Percentiles rank a stretch among this genome's conserved stretches.
These are phyloP conservation scores for Xylaria sp. DNA, from an alignment of 2,329 filamentous ascomycete species.

Conservation along the genomic window DNA sequence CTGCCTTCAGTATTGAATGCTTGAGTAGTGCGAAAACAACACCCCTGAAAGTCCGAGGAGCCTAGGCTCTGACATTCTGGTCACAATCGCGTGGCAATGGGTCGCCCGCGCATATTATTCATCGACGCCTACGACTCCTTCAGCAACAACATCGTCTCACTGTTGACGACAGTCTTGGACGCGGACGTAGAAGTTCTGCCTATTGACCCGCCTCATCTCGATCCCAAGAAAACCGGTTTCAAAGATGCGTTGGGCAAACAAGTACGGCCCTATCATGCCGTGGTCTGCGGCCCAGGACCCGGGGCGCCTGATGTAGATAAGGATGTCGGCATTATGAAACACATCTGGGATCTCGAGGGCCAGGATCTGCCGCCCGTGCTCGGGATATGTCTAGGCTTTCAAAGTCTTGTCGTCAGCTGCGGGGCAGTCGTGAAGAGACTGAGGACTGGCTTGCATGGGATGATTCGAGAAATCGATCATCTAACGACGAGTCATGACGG, in stretches of 20 bases:
- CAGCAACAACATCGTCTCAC: slow-evolving; percentile 90
- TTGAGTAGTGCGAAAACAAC: slow-evolving; percentile 2
- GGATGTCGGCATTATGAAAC: slow-evolving; percentile 86
- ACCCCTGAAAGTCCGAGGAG: background rate
- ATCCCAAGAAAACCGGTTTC: slow-evolving; percentile 56
- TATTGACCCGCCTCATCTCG: slow-evolving; percentile 71
- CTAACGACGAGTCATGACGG: slow-evolving; percentile 46
- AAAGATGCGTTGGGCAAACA: slow-evolving; percentile 60
- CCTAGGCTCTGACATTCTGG: background rate
- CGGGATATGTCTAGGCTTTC: slow-evolving; percentile 90
- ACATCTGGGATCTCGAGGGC: slow-evolving; percentile 76
- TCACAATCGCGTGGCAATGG: slow-evolving; percentile 44
- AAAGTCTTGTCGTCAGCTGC: slow-evolving; percentile 77
- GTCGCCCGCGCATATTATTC: slow-evolving; percentile 74
- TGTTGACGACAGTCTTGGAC: slow-evolving; percentile 76
- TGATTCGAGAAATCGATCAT: slow-evolving; percentile 76
- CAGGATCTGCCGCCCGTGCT: slow-evolving; percentile 77
- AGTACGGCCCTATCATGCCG: slow-evolving; percentile 76
- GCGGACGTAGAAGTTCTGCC: slow-evolving; percentile 76
- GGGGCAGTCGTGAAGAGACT: slow-evolving; percentile 75
- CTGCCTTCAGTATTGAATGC: background rate
- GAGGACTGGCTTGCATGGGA: slow-evolving; percentile 81
- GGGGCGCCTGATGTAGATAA: slow-evolving; percentile 76
- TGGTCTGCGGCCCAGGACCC: slow-evolving; percentile 91
- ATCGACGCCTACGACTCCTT: slow-evolving; percentile 98